Evolutionary conservation across 2,329 filamentous ascomycete species (phyloP).

Genomic region (Fusarium sp.): DNA sequence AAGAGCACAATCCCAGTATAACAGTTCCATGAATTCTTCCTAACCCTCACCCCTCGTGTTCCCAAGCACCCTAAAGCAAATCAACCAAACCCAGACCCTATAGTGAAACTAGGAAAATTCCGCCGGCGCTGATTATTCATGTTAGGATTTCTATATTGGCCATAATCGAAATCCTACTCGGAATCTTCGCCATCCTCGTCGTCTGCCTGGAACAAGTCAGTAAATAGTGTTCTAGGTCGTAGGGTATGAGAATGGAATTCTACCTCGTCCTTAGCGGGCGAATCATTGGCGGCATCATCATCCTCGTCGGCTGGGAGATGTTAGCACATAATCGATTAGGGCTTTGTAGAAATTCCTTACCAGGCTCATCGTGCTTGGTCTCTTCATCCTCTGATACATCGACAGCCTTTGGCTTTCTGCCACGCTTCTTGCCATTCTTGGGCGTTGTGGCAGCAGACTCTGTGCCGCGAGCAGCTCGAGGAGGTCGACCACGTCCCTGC

Average conservation of each 20-base stretch:
- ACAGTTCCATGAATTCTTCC: constrained; percentile 6
- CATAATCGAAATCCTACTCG: constrained; percentile 2
- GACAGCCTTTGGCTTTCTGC: constrained; percentile 43
- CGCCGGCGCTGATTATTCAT: not conserved
- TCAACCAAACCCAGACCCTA: not conserved
- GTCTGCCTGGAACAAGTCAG: constrained; percentile 40
- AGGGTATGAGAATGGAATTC: constrained; percentile 35
- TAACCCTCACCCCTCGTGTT: not conserved
- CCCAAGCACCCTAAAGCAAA: constrained; percentile 2
- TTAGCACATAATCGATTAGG: not conserved
- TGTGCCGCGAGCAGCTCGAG: constrained; percentile 35
- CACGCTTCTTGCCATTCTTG: constrained; percentile 36
- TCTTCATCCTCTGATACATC: constrained; percentile 26
- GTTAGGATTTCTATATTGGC: not conserved
- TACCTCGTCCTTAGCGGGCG: constrained; percentile 41
- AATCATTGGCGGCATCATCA: constrained; percentile 21
- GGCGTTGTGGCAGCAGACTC: constrained; percentile 24
- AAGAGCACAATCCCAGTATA: constrained; percentile 1
- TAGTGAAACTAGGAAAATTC: not conserved
- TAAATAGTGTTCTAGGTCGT: constrained; percentile 37
- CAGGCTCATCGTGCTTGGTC: not conserved
- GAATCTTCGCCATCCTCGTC: constrained; percentile 35
- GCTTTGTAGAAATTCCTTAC: not conserved
- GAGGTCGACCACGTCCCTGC: constrained; percentile 42
- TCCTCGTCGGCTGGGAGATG: constrained; percentile 24